These are phyloP conservation scores for Phragmites australis DNA, from an alignment of 176 grass and related monocot species.

Conservation along the genomic window DNA sequence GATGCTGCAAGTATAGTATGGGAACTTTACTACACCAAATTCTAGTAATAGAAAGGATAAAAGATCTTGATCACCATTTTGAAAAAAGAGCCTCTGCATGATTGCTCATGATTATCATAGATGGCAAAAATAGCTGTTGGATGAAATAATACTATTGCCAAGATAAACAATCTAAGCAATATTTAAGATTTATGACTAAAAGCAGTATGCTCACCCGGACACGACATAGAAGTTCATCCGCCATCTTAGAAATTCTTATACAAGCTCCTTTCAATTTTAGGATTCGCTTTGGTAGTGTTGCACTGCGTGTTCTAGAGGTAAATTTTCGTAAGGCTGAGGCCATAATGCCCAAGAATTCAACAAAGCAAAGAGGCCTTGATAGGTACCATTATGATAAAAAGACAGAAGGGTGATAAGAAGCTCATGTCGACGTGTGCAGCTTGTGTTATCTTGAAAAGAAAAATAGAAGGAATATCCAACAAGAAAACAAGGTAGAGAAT, in stretches of 20 bases:
- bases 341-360: conserved; percentile 41
- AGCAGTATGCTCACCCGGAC: conserved; percentile 53
- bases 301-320: conserved; percentile 45
- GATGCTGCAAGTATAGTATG: conserved; percentile 65
- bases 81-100: conserved; percentile 87
- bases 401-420: conserved; percentile 60
- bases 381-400: conserved; percentile 57
- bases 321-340: conserved; percentile 24
- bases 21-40: conserved; percentile 75
- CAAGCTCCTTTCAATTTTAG: conserved; percentile 62
- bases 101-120: conserved; percentile 28
- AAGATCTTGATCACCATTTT: conserved; percentile 86
- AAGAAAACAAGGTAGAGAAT: conserved; percentile 17
- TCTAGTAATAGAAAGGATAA: conserved; percentile 84
- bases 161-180: conserved; percentile 26
- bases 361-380: conserved; percentile 49
- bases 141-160: conserved; percentile 36
- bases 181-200: conserved; percentile 29
- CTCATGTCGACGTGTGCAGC: conserved; percentile 53
- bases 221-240: conserved; percentile 78
- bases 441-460: conserved; percentile 52
- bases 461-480: conserved; percentile 33
- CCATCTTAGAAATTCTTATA: conserved; percentile 54
- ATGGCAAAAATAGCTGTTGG: conserved; percentile 17
- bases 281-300: conserved; percentile 51